Base-by-base conservation (phyloP, 352 stramenopile species). In the Hyaloperonospora brassicae region DNA sequence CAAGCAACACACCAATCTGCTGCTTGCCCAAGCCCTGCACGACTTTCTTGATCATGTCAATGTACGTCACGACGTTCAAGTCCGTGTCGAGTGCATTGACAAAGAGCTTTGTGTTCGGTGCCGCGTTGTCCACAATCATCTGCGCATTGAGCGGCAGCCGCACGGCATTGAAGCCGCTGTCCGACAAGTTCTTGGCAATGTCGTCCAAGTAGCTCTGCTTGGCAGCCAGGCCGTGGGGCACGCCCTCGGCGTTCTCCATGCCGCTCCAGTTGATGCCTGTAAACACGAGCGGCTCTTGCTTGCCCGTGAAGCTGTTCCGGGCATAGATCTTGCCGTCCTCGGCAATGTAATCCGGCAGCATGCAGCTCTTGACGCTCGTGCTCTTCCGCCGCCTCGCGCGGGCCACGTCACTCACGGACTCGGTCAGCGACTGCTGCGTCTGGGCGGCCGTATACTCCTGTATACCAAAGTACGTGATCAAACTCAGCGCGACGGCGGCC, bases 241-340 rank as follows among this genome's bases (percentile, higher is more conserved):
- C 79, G 11, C 82, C 82, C 45, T 89, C 79, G 0, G 61, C 25
- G 57, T 92, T 89, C 64, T 92, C 82, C 82, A 92, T 92, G 48
- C 82, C 82, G 46, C 79, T 92, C 82, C 82, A 92, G 62, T 92
- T 92, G 64, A 92, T 87, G 34, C 82, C 82, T n/a, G 79, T 92
- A 50, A 92, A 86, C 40, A 81, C 70, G 6, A 92, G 61, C 43
- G 84, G 70, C 55, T 86, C 52, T 52, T 82, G 81, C 11, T 70
- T 50, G 17, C 73, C 71, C 22, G 54, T 68, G 34, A 75, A 70
- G 23, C 66, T 76, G 49, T 77, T 62, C 13, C 45, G 77, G 34
- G 82, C 82, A 57, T 84, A 89, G 47, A 92, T 72, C 61, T 85
- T 83, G 38, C 73, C 71, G 1, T 72, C 51, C 31, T 59, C 57